Percentiles rank a stretch among this genome's conserved stretches.
phyloP scores from a whole-genome alignment of 805 yeast species.

The Lipomyces sp. region DNA sequence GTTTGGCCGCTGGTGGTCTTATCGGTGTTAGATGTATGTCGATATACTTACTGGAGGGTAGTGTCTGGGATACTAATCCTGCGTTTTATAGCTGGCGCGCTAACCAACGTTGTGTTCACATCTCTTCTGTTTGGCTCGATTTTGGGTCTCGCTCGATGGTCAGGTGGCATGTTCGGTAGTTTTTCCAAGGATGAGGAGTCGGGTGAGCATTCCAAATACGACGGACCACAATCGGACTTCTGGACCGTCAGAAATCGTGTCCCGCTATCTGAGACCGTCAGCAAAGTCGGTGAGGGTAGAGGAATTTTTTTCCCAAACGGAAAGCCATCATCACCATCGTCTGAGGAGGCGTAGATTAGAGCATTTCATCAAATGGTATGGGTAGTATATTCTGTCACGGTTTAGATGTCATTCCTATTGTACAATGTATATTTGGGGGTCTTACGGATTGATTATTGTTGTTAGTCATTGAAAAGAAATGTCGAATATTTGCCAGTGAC shows the following conservation, averaged over 20 bases:
- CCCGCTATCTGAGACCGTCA: conserved; percentile 79
- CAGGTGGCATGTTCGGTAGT: conserved; percentile 50
- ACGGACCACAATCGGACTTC: conserved; percentile 51
- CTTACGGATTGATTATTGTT: neutral
- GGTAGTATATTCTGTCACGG: neutral
- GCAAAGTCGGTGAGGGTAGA: conserved; percentile 62
- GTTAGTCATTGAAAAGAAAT: neutral
- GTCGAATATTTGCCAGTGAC: neutral
- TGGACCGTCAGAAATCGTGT: conserved; percentile 83
- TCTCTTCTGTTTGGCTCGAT: conserved; percentile 29
- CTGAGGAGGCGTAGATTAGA: conserved; percentile 3
- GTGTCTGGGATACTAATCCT: neutral
- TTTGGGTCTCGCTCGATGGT: conserved; percentile 51
- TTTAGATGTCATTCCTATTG: neutral
- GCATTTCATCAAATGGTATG: neutral
- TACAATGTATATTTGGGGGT: conserved; percentile 2
- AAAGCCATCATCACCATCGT: neutral
- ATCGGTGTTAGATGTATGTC: conserved; percentile 17
- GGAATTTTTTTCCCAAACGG: conserved; percentile 33
- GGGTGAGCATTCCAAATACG: conserved; percentile 37
- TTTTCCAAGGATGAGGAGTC: conserved; percentile 43
- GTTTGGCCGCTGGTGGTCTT: conserved; percentile 29
- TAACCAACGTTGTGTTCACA: conserved; percentile 19
- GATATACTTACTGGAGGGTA: neutral
- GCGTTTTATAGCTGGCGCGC: conserved; percentile 13